phyloP scores from a whole-genome alignment of 2,329 filamentous ascomycete genomes.

The Xylariaceae sp. region DNA sequence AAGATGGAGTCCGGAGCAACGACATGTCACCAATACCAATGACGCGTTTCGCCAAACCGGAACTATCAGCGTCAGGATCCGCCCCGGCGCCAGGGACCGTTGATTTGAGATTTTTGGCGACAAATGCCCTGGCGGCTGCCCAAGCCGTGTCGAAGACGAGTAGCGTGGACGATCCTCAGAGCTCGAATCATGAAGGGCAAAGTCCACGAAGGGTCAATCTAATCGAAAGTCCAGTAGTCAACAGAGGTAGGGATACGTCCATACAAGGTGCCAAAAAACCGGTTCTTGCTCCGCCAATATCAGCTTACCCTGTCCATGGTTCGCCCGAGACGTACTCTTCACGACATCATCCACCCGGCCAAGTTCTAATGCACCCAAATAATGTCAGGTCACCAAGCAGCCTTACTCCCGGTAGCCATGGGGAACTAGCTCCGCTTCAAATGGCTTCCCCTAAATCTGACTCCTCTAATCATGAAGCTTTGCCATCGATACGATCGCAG shows the following conservation, averaged over 20 bases:
- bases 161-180: conserved; percentile 28
- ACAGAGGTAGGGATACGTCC: conserved; percentile 28
- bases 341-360: conserved; percentile 31
- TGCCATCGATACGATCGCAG: conserved; percentile 47
- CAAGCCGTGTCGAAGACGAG: conserved; percentile 31
- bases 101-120: conserved; percentile 37
- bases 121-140: conserved; percentile 37
- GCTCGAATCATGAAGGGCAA: conserved; percentile 23
- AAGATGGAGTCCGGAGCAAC: conserved; percentile 40
- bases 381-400: conserved; percentile 45
- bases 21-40: conserved; percentile 40
- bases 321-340: conserved; percentile 37
- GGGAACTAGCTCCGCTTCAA: conserved; percentile 45
- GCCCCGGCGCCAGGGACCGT: conserved; percentile 24
- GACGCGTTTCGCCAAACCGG: conserved; percentile 26
- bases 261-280: conserved; percentile 30
- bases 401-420: conserved; percentile 36
- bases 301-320: conserved; percentile 35
- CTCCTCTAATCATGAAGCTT: conserved; percentile 42
- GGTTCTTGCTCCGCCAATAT: conserved; percentile 41
- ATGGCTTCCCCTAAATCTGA: conserved; percentile 48
- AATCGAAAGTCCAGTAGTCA: conserved; percentile 22
- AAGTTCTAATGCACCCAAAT: conserved; percentile 41
- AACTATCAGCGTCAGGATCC: conserved; percentile 21
- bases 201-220: conserved; percentile 27